A percentile compares a stretch with the other conserved stretches of the same genome.
These are phyloP conservation scores for Peronospora tabacina DNA, from an alignment of 352 stramenopile species.

Conservation along the genomic window DNA sequence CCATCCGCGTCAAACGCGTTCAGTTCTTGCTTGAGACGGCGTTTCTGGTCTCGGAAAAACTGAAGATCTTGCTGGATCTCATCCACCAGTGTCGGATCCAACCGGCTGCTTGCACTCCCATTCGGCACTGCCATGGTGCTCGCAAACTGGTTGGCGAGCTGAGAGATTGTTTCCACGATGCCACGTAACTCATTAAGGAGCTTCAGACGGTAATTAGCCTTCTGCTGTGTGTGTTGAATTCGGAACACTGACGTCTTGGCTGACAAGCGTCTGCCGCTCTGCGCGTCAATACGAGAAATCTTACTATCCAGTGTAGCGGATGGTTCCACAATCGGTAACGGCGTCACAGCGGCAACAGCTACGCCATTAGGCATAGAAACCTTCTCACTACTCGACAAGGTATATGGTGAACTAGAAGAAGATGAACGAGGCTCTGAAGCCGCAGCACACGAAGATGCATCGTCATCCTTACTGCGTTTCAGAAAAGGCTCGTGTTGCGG, in stretches of 20 bases:
- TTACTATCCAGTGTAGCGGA: background rate
- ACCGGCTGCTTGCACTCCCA: constrained; percentile 11
- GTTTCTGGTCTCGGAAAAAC: constrained; percentile 28
- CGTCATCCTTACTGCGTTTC: constrained; percentile 15
- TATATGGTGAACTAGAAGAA: constrained; percentile 12
- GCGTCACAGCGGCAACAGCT: background rate
- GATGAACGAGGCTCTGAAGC: constrained; percentile 12
- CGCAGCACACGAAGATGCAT: constrained; percentile 8
- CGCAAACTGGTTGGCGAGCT: constrained; percentile 20
- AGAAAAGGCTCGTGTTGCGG: constrained; percentile 1
- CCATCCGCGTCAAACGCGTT: constrained; percentile 14
- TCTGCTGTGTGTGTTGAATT: constrained; percentile 10
- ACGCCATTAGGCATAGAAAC: constrained; percentile 7
- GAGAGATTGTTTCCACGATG: constrained; percentile 28
- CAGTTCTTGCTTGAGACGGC: constrained; percentile 22
- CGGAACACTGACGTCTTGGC: constrained; percentile 9
- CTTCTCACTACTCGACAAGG: constrained; percentile 16
- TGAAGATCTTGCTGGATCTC: constrained; percentile 27
- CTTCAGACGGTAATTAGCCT: constrained; percentile 25
- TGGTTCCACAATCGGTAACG: background rate
- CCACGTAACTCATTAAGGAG: constrained; percentile 24
- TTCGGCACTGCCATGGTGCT: constrained; percentile 12
- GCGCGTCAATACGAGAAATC: background rate
- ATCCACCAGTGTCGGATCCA: constrained; percentile 22
- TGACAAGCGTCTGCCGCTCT: constrained; percentile 4